Conservation (phyloP, 768 basidiomycete genomes). For the Chlorophyllum brunneum region DNA sequence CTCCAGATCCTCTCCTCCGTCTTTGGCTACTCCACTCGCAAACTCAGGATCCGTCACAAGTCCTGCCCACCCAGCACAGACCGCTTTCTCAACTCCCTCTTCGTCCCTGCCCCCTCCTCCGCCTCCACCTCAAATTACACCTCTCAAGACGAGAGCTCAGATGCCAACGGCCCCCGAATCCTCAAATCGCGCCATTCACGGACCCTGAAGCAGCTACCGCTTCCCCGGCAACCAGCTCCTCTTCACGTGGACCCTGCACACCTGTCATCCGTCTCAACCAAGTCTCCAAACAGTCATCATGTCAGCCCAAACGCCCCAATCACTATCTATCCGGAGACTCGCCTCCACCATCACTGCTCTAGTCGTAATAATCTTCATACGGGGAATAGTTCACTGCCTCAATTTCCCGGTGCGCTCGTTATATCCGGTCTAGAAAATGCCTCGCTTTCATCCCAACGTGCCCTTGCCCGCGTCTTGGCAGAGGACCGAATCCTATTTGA, state of each 20-base stretch:
- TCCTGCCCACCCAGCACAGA: conserved; percentile 13
- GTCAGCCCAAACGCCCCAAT: too few species aligned
- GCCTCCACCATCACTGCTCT: conserved; percentile 13
- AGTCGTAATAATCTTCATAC: conserved; percentile 23
- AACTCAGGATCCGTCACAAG: conserved; percentile 41
- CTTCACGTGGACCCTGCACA: background rate
- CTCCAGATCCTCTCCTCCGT: conserved; percentile 53
- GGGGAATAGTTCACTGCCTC: conserved; percentile 31
- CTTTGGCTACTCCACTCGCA: conserved; percentile 58
- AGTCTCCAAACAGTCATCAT: conserved; percentile 1
- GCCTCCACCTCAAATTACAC: conserved; percentile 15
- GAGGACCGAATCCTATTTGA: conserved; percentile 50
- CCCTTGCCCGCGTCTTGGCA: conserved; percentile 48
- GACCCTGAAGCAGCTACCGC: conserved; percentile 10
- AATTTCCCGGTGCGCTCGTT: conserved; percentile 59
- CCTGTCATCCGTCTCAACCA: background rate
- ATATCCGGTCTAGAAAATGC: conserved; percentile 70
- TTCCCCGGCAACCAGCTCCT: conserved; percentile 2
- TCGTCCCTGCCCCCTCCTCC: conserved; percentile 20
- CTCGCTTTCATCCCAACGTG: conserved; percentile 48
- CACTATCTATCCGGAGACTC: conserved; percentile 1
- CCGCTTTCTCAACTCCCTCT: conserved; percentile 25
- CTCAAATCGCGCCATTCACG: conserved; percentile 8
- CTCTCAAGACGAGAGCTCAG: conserved; percentile 21
- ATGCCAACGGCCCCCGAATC: conserved; percentile 14